Base-by-base conservation (phyloP, 768 basidiomycete genomes). In the Termitomyces sp. region DNA sequence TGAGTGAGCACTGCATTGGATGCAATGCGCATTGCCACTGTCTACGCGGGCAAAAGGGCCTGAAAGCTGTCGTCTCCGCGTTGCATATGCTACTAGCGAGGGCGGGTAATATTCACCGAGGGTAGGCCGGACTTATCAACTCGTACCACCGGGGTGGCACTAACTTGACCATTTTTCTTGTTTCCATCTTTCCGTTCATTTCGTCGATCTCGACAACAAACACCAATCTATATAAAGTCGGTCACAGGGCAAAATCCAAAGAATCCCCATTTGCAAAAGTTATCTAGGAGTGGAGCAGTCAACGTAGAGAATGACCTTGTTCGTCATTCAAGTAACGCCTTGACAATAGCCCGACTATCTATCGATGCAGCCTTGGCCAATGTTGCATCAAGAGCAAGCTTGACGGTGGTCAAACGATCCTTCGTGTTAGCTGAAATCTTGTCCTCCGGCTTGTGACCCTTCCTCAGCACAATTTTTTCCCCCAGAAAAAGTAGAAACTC, bases 311-410 rank as follows among this genome's bases (percentile, higher is more conserved):
- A 37, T 50, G 15, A n/a, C 40, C 26, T 51, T n/a, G 17, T 15
- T 30, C 35, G 5, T 56, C 55, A 49, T n/a, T 56, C 19, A 1
- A 56, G n/a, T 31, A 56, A 44, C 8, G 31, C 28, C 5, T 50
- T 56, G 3, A 56, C 48, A 33, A 50, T 48, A 0, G 37, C 47
- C 10, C 11, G 21, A 28, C 33, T 43, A 19, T 56, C 55, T 26
- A 56, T 56, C 17, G 55, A 49, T 11, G 55, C 40, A 17, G 47
- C 55, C 41, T 56, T 56, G 31, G 55, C 55, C 38, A 47, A 31
- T 23, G 47, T 50, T 4, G 55, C 48, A 44, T 50, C 37, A 5
- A 56, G 41, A 41, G 55, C 55, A 48, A 41, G 44, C 21, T 40
- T 50, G 9, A 56, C 48, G 17, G 55, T 56, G 11, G 21, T 33